Conservation (phyloP, 1,284 basidiomycete species). For the Sporisorium iseilematis-ciliati region DNA sequence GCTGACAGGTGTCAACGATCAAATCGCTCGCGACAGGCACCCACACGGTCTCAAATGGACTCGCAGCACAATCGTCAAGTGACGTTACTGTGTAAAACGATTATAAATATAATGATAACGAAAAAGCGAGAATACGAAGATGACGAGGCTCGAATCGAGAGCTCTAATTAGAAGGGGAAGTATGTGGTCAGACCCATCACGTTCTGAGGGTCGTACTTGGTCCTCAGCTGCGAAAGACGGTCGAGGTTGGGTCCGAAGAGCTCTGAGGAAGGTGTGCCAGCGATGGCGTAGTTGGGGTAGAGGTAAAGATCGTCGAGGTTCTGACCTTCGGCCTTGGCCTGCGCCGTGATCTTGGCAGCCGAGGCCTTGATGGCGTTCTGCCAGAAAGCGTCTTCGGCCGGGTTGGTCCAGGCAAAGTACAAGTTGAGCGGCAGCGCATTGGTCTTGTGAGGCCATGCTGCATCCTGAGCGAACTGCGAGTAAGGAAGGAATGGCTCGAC, state of each 20-base stretch:
- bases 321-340: slow-evolving; percentile 54
- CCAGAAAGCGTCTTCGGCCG: slow-evolving; percentile 53
- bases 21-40: neutral
- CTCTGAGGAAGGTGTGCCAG: slow-evolving; percentile 30
- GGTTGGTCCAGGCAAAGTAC: slow-evolving; percentile 58
- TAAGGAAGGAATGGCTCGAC: slow-evolving; percentile 60
- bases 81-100: no score
- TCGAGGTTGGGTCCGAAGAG: slow-evolving; percentile 52
- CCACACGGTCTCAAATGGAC: neutral
- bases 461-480: slow-evolving; percentile 37
- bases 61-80: no score
- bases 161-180: slow-evolving; percentile 44
- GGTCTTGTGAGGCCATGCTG: slow-evolving; percentile 52
- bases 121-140: no score
- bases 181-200: slow-evolving; percentile 59
- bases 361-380: slow-evolving; percentile 37
- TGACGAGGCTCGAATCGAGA: neutral
- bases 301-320: slow-evolving; percentile 48
- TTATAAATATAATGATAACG: no score
- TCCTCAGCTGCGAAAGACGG: slow-evolving; percentile 37
- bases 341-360: slow-evolving; percentile 36
- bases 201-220: slow-evolving; percentile 48
- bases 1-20: neutral
- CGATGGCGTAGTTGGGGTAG: slow-evolving; percentile 62
- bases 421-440: slow-evolving; percentile 58